A percentile compares a stretch with the other conserved stretches of the same genome.
Evolutionary conservation across 1,139 yeast species (phyloP).

Genomic region (Yamadazyma buinensis): DNA sequence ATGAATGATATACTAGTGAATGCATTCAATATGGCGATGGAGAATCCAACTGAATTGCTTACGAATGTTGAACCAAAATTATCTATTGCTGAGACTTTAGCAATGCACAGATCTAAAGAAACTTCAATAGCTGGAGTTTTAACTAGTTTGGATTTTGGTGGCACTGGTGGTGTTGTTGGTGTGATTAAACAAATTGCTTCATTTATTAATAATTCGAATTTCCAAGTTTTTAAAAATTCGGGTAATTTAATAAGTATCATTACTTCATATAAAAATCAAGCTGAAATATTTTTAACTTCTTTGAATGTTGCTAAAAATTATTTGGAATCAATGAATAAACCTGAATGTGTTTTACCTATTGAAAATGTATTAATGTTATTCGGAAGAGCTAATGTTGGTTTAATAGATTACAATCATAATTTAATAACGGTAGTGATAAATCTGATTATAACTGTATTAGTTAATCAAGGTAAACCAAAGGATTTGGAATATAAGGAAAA

Average conservation of each 20-base stretch:
- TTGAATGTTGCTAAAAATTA: conserved; percentile 38
- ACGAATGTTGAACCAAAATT: conserved; percentile 42
- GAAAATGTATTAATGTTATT: conserved; percentile 14
- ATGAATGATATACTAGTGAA: conserved; percentile 70
- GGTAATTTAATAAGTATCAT: conserved; percentile 14
- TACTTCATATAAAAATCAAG: conserved; percentile 23
- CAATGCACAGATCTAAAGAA: conserved; percentile 44
- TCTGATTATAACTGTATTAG: conserved; percentile 28
- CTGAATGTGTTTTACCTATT: conserved; percentile 11
- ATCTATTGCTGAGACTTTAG: conserved; percentile 65
- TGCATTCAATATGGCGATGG: conserved; percentile 71
- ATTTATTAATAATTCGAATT: conserved; percentile 25
- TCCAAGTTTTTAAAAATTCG: conserved; percentile 16
- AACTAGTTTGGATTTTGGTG: conserved; percentile 20
- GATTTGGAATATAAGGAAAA: conserved; percentile 50
- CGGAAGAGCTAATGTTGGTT: conserved; percentile 11
- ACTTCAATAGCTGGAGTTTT: conserved; percentile 23
- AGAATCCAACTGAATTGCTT: conserved; percentile 55
- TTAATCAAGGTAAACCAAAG: conserved; percentile 20
- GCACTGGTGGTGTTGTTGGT: conserved; percentile 23
- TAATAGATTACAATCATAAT: conserved; percentile 12
- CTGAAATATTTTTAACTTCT: conserved; percentile 28
- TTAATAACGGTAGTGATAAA: conserved; percentile 27
- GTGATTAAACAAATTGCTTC: conserved; percentile 43
- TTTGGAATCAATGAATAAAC: conserved; percentile 15